Conservation (phyloP, 768 basidiomycete genomes). For the Hortiboletus flavorubellus region DNA sequence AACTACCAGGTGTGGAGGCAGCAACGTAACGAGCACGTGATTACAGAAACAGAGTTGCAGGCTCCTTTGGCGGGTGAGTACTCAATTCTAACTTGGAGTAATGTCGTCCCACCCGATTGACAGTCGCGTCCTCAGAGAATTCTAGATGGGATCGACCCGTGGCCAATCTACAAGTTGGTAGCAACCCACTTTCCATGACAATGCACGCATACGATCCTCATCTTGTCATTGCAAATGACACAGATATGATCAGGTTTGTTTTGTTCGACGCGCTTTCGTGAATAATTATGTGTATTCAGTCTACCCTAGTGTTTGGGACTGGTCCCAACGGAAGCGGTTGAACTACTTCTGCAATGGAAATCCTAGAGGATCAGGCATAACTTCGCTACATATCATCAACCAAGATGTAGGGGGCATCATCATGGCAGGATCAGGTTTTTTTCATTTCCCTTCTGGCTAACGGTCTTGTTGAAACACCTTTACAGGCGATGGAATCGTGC, state of each 20-base stretch:
- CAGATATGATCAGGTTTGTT: constrained; percentile 82
- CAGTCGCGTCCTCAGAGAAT: constrained; percentile 39
- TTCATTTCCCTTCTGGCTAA: background rate
- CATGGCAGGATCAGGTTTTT: constrained; percentile 75
- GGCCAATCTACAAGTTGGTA: constrained; percentile 54
- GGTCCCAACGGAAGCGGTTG: constrained; percentile 76
- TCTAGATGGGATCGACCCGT: constrained; percentile 74
- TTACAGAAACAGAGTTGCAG: constrained; percentile 64
- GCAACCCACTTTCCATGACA: constrained; percentile 69
- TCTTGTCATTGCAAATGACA: constrained; percentile 79
- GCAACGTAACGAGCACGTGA: constrained; percentile 80
- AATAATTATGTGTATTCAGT: background rate
- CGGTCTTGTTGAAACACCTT: background rate
- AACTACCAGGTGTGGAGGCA: constrained; percentile 97
- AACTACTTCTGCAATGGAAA: constrained; percentile 90
- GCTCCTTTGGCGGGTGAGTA: constrained; percentile 69
- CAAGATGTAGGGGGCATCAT: constrained; percentile 93
- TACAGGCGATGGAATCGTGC: constrained; percentile 86
- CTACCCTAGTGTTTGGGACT: constrained; percentile 81
- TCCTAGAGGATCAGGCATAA: constrained; percentile 75
- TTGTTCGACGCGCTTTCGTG: constrained; percentile 14
- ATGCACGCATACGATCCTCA: constrained; percentile 95
- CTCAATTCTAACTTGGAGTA: constrained; percentile 2
- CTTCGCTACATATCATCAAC: constrained; percentile 89
- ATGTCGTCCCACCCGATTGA: constrained; percentile 20